Evolutionary conservation across 2,329 filamentous ascomycete species (phyloP).

Genomic region (Fusarium mexicanum): DNA sequence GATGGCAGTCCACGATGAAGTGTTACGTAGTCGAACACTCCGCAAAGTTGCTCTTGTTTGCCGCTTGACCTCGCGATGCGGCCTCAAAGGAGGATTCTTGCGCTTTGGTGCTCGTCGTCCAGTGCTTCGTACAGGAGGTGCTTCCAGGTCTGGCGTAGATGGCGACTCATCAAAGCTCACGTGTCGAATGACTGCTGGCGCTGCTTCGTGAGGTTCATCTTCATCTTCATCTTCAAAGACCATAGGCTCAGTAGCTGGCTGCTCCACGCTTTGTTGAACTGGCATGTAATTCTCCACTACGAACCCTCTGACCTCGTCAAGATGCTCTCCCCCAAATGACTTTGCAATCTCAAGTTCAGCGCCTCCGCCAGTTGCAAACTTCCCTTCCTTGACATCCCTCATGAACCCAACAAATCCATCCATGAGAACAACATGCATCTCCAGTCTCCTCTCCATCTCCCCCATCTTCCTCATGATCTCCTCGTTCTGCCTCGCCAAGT

Average conservation of each 20-base stretch:
- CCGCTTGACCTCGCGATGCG: not conserved
- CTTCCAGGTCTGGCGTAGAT: slow-evolving; percentile 9
- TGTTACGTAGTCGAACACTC: not conserved
- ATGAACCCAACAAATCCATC: slow-evolving; percentile 36
- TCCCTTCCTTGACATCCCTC: slow-evolving; percentile 23
- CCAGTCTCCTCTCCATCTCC: slow-evolving; percentile 21
- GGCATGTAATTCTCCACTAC: not conserved
- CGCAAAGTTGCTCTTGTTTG: not conserved
- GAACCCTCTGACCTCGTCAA: not conserved
- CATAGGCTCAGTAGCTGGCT: not conserved
- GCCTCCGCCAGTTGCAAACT: not conserved
- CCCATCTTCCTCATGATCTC: not conserved
- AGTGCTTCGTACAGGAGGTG: slow-evolving; percentile 24
- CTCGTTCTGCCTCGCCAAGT: slow-evolving; percentile 4
- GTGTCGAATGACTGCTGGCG: not conserved
- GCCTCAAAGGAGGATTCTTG: not conserved
- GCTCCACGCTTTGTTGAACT: not conserved
- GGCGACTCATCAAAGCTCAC: slow-evolving; percentile 21
- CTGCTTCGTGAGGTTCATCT: not conserved
- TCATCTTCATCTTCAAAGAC: not conserved
- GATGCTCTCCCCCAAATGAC: slow-evolving; percentile 7
- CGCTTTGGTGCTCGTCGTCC: slow-evolving; percentile 18
- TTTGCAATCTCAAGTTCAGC: slow-evolving; percentile 22
- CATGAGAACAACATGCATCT: slow-evolving; percentile 34
- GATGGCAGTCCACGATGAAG: not conserved